Conservation (phyloP, 2,329 filamentous ascomycete species). For the Fusarium annulatum region DNA sequence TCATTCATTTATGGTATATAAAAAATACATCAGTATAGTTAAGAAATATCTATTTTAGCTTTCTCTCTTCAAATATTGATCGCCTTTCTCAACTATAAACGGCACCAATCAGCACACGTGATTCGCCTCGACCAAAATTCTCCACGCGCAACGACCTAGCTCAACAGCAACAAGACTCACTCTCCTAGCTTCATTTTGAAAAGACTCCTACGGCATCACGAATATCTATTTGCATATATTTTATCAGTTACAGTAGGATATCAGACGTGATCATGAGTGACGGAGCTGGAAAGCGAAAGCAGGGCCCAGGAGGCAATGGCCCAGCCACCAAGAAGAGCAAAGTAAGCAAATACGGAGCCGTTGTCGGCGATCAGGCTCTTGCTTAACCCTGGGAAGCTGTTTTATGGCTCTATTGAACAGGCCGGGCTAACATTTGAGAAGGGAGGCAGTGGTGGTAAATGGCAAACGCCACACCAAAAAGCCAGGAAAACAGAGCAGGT, state of each 20-base stretch:
- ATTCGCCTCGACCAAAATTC: conserved; percentile 35
- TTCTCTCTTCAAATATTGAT: neutral
- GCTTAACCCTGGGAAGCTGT: neutral
- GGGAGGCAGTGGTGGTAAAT: conserved; percentile 66
- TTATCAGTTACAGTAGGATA: neutral
- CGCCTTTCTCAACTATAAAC: neutral
- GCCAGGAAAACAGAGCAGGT: conserved; percentile 58
- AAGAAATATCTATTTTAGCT: neutral
- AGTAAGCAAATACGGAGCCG: conserved; percentile 43
- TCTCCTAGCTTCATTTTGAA: neutral
- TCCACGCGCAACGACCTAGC: conserved; percentile 26
- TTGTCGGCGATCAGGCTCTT: neutral
- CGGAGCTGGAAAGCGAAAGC: conserved; percentile 51
- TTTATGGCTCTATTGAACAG: neutral
- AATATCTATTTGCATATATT: neutral
- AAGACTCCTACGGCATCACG: neutral
- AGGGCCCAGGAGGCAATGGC: conserved; percentile 44
- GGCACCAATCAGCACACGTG: conserved; percentile 26
- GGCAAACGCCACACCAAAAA: conserved; percentile 70
- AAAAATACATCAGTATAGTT: neutral
- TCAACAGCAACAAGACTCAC: conserved; percentile 6
- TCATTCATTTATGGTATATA: neutral
- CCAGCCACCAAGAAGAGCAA: conserved; percentile 55
- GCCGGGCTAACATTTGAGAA: conserved; percentile 40
- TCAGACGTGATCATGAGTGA: conserved; percentile 45